Base-by-base conservation (phyloP, 768 basidiomycete species). In the Podaxis sp. region DNA sequence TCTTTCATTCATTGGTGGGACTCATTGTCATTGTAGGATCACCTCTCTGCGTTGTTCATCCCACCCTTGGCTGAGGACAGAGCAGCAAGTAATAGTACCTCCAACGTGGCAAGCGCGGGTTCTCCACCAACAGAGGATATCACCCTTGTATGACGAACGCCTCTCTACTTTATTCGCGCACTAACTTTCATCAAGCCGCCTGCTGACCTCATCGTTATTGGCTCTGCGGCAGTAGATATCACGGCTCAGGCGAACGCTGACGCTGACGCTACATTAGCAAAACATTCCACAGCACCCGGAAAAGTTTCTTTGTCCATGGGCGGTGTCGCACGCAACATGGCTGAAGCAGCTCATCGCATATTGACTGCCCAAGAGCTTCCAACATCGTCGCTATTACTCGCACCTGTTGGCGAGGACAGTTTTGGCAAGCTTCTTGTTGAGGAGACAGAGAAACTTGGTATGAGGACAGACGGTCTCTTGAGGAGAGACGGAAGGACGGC, bases 271-370 rank as follows among this genome's bases (percentile, higher is more conserved):
- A 70, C 76, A n/a, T 71, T 79, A 18, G 70, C 69, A 6, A 63
- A 55, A 11, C 79, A 86, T 59, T 90, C 93, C 0, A 98, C 95
- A 0, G 82, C 82, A 10, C 93, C 94, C 0, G 97, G 97, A 9
- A 76, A 70, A 11, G 84, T 98, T 25, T 75, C 78, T 14, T 62
- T 95, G 40, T 82, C 89, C 0, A 75, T 91, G 4, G 96, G 96
- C 1, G 96, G 96, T 28, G 96, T 99, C 13, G 95, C 84, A 0
- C 87, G 95, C n/a, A 99, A 99, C 70, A 85, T 99, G 46, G 91
- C 95, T 2, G 95, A 98, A 71, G 92, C 94, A 0, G 82, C 93
- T 5, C 87, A 91, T 69, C 84, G 91, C 28, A 71, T 89, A 4
- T 69, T 87, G 62, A 67, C 74, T 18, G 67, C 75, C 28, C 70